phyloP scores from a whole-genome alignment of 2,329 filamentous ascomycete species.

The Alternaria angustiovoidea region DNA sequence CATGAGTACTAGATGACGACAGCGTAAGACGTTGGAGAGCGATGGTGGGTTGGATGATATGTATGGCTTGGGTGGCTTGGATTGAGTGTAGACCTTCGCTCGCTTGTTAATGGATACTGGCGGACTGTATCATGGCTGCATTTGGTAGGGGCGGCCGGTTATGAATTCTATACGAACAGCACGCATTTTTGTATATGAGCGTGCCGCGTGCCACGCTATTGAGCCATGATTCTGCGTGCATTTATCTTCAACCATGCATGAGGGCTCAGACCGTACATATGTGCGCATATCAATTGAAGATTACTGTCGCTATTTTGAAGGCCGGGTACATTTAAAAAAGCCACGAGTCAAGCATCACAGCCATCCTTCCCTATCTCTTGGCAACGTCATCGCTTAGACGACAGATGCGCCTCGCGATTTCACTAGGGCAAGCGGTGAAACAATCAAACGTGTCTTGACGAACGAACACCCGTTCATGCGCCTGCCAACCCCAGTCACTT shows the following conservation, averaged over 20 bases:
- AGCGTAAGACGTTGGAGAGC: conserved; percentile 16
- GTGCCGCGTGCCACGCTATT: conserved; percentile 34
- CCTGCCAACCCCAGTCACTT: conserved; percentile 9
- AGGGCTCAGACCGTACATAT: not conserved
- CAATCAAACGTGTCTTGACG: conserved; percentile 24
- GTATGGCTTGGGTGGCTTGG: conserved; percentile 26
- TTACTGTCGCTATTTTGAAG: not conserved
- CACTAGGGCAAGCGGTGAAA: conserved; percentile 24
- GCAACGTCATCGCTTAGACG: conserved; percentile 19
- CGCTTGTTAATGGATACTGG: conserved; percentile 31
- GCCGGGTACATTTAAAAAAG: not conserved
- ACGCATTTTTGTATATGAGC: conserved; percentile 37
- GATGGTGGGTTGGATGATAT: conserved; percentile 13
- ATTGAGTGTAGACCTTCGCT: conserved; percentile 30
- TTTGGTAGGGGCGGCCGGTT: conserved; percentile 22
- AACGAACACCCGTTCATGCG: conserved; percentile 31
- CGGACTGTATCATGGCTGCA: conserved; percentile 25
- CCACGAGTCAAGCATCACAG: not conserved
- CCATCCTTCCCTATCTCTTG: conserved; percentile 2
- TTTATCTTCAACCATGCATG: not conserved
- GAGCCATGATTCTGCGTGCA: not conserved
- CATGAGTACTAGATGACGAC: conserved; percentile 36
- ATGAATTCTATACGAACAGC: conserved; percentile 32
- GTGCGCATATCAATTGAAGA: not conserved
- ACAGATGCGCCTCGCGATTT: conserved; percentile 9